phyloP scores from a whole-genome alignment of 164 flowering plant species.

The Nelumbo lutea region DNA sequence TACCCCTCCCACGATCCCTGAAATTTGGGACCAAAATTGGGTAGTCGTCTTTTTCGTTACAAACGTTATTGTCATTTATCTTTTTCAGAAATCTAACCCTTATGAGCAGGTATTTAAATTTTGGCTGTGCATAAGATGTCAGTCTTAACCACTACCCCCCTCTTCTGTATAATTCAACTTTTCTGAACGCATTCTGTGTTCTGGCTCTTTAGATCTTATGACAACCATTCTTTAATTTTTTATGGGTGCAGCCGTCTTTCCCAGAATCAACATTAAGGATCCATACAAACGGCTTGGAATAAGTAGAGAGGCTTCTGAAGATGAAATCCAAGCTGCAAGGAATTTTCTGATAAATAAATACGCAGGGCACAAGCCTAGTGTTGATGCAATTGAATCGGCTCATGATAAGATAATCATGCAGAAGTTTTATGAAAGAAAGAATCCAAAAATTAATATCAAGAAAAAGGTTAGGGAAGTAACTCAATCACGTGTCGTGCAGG shows the following conservation, averaged over 20 bases:
- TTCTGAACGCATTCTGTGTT: neutral
- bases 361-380: slow-evolving; percentile 83
- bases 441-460: slow-evolving; percentile 76
- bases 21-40: no score
- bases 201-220: neutral
- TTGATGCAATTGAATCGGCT: slow-evolving; percentile 93
- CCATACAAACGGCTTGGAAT: slow-evolving; percentile 96
- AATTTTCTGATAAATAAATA: slow-evolving; percentile 74
- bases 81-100: no score
- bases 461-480: slow-evolving; percentile 75
- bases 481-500: slow-evolving; percentile 61
- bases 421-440: slow-evolving; percentile 76
- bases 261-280: slow-evolving; percentile 71
- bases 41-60: no score
- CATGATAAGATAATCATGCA: slow-evolving; percentile 98
- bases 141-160: neutral
- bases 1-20: no score
- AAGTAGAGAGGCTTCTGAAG: slow-evolving; percentile 88
- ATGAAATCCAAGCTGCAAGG: slow-evolving; percentile 93
- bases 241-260: slow-evolving; percentile 54
- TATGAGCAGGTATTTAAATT: no score
- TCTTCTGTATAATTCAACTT: neutral
- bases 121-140: no score
- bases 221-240: neutral
- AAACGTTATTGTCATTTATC: neutral